Evolutionary conservation across 345 rosid genomes (phyloP).

Genomic region (Acer saccharum): DNA sequence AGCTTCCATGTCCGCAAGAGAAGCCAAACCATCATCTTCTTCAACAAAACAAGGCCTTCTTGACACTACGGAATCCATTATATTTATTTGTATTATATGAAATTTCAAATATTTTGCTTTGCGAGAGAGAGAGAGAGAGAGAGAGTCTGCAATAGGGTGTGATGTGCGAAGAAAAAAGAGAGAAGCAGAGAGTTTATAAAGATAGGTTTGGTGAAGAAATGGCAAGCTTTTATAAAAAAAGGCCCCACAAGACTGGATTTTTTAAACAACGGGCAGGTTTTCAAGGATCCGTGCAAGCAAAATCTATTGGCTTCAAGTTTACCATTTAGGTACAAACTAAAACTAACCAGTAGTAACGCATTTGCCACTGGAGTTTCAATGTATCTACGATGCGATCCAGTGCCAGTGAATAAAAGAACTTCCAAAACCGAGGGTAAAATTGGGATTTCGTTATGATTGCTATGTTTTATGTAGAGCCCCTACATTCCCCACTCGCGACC

Average conservation of each 20-base stretch:
- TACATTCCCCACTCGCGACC: slow-evolving; percentile 28
- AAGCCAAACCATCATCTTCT: slow-evolving; percentile 59
- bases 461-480: slow-evolving; percentile 13
- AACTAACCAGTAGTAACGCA: too few species aligned
- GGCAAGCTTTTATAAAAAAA: slow-evolving; percentile 23
- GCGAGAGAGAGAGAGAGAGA: background rate
- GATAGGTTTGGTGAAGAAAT: slow-evolving; percentile 11
- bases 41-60: slow-evolving; percentile 52
- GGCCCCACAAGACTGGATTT: background rate
- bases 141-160: too few species aligned
- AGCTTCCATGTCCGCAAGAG: slow-evolving; percentile 65
- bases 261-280: slow-evolving; percentile 37
- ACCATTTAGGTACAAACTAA: background rate
- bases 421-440: background rate
- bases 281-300: slow-evolving; percentile 38
- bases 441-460: background rate
- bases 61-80: slow-evolving; percentile 19
- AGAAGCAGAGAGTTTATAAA: slow-evolving; percentile 11
- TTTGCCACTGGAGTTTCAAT: background rate
- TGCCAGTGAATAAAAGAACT: too few species aligned
- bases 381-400: background rate
- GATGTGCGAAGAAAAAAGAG: background rate
- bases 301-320: slow-evolving; percentile 49
- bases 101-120: background rate
- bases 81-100: background rate